Evolutionary conservation across 1,284 basidiomycete species (phyloP).

Genomic region (Ustilago crameri): DNA sequence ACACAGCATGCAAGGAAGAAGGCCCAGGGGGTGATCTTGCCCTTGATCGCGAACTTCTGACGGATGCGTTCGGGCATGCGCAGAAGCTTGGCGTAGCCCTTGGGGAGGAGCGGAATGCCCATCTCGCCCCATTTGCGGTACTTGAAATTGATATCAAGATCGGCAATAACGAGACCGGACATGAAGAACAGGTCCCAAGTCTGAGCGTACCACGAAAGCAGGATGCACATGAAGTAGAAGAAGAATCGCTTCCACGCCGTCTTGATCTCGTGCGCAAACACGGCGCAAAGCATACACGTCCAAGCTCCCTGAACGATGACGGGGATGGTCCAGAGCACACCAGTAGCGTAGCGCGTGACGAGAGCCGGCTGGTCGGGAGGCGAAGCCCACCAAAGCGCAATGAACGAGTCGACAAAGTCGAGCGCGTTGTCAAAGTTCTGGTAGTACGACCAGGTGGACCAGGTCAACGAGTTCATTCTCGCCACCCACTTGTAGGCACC

Average conservation of each 20-base stretch:
- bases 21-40: slow-evolving; percentile 52
- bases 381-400: slow-evolving; percentile 54
- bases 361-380: slow-evolving; percentile 51
- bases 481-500: slow-evolving; percentile 58
- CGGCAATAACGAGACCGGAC: slow-evolving; percentile 58
- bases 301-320: slow-evolving; percentile 58
- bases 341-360: slow-evolving; percentile 57
- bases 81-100: slow-evolving; percentile 25
- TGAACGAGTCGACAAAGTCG: slow-evolving; percentile 49
- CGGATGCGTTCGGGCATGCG: slow-evolving; percentile 36
- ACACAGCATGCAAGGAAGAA: slow-evolving; percentile 55
- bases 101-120: slow-evolving; percentile 45
- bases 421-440: slow-evolving; percentile 55
- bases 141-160: slow-evolving; percentile 57
- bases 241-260: slow-evolving; percentile 54
- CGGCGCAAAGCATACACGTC: slow-evolving; percentile 54
- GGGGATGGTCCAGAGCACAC: slow-evolving; percentile 63
- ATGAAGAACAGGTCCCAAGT: slow-evolving; percentile 62
- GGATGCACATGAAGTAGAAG: slow-evolving; percentile 54
- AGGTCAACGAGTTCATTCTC: slow-evolving; percentile 52
- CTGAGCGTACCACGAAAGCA: slow-evolving; percentile 58
- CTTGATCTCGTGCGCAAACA: slow-evolving; percentile 58
- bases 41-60: slow-evolving; percentile 47
- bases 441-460: slow-evolving; percentile 60
- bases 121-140: slow-evolving; percentile 52